Evolutionary conservation across 2,329 filamentous ascomycete species (phyloP).

Genomic region (Alternaria alternata): DNA sequence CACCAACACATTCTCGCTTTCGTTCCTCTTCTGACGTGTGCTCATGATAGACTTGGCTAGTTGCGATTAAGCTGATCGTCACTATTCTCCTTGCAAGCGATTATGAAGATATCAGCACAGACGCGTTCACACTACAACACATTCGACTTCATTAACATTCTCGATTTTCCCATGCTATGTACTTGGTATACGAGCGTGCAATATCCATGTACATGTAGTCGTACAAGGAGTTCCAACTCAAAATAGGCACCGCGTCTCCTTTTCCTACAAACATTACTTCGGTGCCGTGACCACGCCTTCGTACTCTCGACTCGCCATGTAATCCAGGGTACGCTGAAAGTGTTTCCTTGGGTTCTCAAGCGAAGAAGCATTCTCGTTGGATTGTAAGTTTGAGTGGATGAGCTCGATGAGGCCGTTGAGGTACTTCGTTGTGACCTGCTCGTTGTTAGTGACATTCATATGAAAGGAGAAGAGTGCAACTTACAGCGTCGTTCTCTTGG

Average conservation of each 20-base stretch:
- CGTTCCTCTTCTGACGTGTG: too few species aligned
- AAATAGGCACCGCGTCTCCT: neutral
- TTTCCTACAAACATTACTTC: conserved; percentile 48
- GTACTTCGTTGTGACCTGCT: conserved; percentile 88
- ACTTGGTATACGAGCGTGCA: conserved; percentile 13
- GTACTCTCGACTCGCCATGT: conserved; percentile 89
- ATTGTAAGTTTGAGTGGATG: conserved; percentile 93
- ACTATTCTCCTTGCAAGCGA: neutral
- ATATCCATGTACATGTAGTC: conserved; percentile 14
- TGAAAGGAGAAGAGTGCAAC: conserved; percentile 29
- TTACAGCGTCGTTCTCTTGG: conserved; percentile 93
- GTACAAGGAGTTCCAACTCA: conserved; percentile 15
- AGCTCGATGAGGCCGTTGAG: conserved; percentile 97
- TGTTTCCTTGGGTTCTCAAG: conserved; percentile 92
- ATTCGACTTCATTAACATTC: conserved; percentile 8
- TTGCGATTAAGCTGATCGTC: neutral
- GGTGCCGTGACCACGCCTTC: conserved; percentile 83
- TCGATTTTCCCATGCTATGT: conserved; percentile 20
- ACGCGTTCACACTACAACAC: neutral
- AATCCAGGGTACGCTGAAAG: conserved; percentile 93
- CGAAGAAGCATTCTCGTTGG: conserved; percentile 81
- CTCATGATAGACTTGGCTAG: neutral
- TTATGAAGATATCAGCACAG: neutral
- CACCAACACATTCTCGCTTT: too few species aligned
- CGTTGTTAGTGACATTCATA: conserved; percentile 13